Evolutionary conservation across 1,139 yeast species (phyloP).

Genomic region (Hyphopichia khmerensis): DNA sequence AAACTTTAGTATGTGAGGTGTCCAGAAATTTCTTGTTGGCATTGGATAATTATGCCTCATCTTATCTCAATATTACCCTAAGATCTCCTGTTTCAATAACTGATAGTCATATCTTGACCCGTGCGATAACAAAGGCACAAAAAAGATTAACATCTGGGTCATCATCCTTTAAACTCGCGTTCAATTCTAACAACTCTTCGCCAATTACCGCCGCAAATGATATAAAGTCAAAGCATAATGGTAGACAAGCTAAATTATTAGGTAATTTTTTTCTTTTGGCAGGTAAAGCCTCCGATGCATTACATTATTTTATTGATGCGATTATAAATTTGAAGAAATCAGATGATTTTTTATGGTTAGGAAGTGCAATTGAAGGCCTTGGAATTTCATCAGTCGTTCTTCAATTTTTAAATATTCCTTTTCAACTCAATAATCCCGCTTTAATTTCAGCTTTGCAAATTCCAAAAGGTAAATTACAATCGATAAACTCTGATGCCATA

Average conservation of each 20-base stretch:
- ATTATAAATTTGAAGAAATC: constrained; percentile 56
- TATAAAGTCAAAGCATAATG: constrained; percentile 41
- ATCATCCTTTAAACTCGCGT: constrained; percentile 35
- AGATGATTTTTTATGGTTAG: constrained; percentile 85
- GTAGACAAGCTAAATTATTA: constrained; percentile 71
- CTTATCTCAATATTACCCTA: constrained; percentile 68
- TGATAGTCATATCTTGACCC: constrained; percentile 48
- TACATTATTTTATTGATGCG: constrained; percentile 72
- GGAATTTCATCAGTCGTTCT: constrained; percentile 65
- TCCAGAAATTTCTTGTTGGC: constrained; percentile 62
- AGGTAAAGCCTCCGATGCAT: constrained; percentile 73
- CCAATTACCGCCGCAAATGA: constrained; percentile 14
- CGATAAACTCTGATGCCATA: constrained; percentile 13
- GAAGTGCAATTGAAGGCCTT: constrained; percentile 78
- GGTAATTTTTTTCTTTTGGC: constrained; percentile 79
- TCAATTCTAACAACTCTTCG: constrained; percentile 10
- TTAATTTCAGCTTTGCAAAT: constrained; percentile 25
- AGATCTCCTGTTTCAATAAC: constrained; percentile 71
- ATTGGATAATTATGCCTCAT: constrained; percentile 66
- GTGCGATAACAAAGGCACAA: constrained; percentile 53
- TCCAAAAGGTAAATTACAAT: constrained; percentile 23
- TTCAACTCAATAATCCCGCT: constrained; percentile 52
- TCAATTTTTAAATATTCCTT: constrained; percentile 56
- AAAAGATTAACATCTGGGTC: constrained; percentile 41
- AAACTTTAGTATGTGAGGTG: constrained; percentile 73